Evolutionary conservation across 1,284 basidiomycete species (phyloP).

Genomic region (Fomitopsis palustris): DNA sequence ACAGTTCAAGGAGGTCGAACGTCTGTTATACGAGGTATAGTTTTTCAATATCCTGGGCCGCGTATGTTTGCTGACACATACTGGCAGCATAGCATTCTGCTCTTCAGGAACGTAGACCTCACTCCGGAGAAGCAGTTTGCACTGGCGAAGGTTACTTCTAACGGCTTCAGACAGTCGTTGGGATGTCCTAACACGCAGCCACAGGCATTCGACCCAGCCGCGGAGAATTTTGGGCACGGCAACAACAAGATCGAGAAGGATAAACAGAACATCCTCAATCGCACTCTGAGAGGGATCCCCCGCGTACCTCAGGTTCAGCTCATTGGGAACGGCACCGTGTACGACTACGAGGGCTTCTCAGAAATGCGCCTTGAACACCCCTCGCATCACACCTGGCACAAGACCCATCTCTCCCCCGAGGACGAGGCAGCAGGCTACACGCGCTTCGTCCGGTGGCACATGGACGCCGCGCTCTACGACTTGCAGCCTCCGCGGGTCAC

Average conservation of each 20-base stretch:
- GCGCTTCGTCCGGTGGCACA: slow-evolving; percentile 91
- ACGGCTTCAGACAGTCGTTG: neutral
- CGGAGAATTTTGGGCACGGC: slow-evolving; percentile 77
- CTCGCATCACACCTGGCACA: slow-evolving; percentile 87
- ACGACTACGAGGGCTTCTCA: slow-evolving; percentile 73
- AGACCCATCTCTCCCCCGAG: slow-evolving; percentile 68
- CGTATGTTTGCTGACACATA: neutral
- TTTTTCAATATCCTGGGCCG: neutral
- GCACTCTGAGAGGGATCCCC: slow-evolving; percentile 84
- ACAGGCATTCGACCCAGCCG: slow-evolving; percentile 70
- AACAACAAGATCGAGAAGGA: slow-evolving; percentile 77
- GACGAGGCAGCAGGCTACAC: slow-evolving; percentile 77
- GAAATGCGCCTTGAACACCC: slow-evolving; percentile 75
- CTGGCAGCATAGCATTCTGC: slow-evolving; percentile 62
- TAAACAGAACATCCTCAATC: slow-evolving; percentile 77
- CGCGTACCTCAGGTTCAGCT: slow-evolving; percentile 83
- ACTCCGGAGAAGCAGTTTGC: slow-evolving; percentile 82
- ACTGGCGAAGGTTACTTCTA: slow-evolving; percentile 63
- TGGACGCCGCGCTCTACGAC: slow-evolving; percentile 90
- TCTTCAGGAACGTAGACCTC: slow-evolving; percentile 69
- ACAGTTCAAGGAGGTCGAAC: slow-evolving; percentile 46
- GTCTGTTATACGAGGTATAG: slow-evolving; percentile 49
- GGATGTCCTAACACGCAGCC: neutral
- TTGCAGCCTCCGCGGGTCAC: slow-evolving; percentile 85
- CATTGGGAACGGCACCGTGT: slow-evolving; percentile 76